Percentiles rank a stretch among this genome's conserved stretches.
Conservation (phyloP, 2,329 filamentous ascomycete genomes). For the Sphaceloma murrayae region DNA sequence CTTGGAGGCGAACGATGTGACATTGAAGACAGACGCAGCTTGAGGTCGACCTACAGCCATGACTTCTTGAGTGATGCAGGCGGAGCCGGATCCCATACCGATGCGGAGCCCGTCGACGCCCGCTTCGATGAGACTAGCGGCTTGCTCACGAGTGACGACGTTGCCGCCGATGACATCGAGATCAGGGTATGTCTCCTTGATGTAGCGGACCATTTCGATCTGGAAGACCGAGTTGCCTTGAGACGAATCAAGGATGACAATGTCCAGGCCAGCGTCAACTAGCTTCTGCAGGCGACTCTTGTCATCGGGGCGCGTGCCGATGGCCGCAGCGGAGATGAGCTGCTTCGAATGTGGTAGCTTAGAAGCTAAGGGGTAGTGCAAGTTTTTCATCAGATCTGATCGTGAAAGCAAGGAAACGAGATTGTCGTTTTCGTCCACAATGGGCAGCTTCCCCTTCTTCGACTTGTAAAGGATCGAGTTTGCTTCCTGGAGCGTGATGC, state of each 20-base stretch:
- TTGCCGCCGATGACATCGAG: conserved; percentile 97
- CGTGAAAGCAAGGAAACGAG: conserved; percentile 77
- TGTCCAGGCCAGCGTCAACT: conserved; percentile 88
- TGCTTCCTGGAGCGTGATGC: conserved; percentile 76
- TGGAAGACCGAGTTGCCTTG: conserved; percentile 99
- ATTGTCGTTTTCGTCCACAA: conserved; percentile 40
- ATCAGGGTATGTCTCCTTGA: conserved; percentile 75
- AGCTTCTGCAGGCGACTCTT: conserved; percentile 77
- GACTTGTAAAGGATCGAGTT: conserved; percentile 89
- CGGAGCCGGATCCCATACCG: conserved; percentile 95
- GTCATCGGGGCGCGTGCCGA: conserved; percentile 90
- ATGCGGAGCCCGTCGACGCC: conserved; percentile 95
- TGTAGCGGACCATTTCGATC: conserved; percentile 94
- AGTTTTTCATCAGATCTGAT: conserved; percentile 97
- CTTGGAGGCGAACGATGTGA: conserved; percentile 76
- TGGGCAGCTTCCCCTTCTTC: conserved; percentile 70
- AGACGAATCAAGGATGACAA: conserved; percentile 90
- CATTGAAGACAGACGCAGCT: conserved; percentile 83
- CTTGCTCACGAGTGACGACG: conserved; percentile 95
- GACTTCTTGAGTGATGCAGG: conserved; percentile 98
- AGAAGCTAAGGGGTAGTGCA: conserved; percentile 90
- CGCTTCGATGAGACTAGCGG: conserved; percentile 80
- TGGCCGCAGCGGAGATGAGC: conserved; percentile 87
- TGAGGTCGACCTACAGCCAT: conserved; percentile 98
- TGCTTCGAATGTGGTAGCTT: conserved; percentile 97